Percentiles rank a stretch among this genome's conserved stretches.
phyloP scores from a whole-genome alignment of 176 grass and related monocot genomes.

The barley (Hordeum vulgare) region MorexV3_pseudomolecules_assembly NC_058518.1:455478921-455479420 shows the following conservation, averaged over 20 bases:
- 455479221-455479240: not conserved
- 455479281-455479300: conserved; percentile 19
- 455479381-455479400: not conserved
- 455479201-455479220: not conserved
- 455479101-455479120: not conserved
- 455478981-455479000: not conserved
- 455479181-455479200: not conserved
- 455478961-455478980: not conserved
- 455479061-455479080: no score
- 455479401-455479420: not conserved
- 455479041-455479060: not conserved
- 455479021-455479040: not conserved
- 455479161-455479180: not conserved
- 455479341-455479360: not conserved
- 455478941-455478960: not conserved
- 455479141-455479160: not conserved
- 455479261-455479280: not conserved
- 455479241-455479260: not conserved
- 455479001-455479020: not conserved
- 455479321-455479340: not conserved
- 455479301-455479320: not conserved
- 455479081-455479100: no score
- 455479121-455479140: not conserved
- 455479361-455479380: not conserved
- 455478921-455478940: not conserved